Evolutionary conservation across 2,329 filamentous ascomycete species (phyloP).

Genomic region (Claviceps sp.): DNA sequence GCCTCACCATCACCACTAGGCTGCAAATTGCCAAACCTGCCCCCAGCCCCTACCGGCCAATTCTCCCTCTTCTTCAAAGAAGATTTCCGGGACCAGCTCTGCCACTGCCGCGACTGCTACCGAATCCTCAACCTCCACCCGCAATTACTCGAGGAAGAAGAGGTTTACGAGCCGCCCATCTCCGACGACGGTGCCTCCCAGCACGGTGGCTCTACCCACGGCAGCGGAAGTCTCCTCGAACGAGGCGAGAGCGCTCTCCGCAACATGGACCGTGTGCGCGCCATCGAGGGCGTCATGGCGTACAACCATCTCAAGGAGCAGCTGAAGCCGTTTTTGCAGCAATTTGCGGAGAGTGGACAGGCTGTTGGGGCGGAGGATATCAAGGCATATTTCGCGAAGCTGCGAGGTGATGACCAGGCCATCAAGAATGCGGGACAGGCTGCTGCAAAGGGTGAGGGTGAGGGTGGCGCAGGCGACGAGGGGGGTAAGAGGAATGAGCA

Average conservation of each 20-base stretch:
- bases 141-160: conserved; percentile 86
- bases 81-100: conserved; percentile 69
- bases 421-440: conserved; percentile 49
- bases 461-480: conserved; percentile 18
- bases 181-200: conserved; percentile 47
- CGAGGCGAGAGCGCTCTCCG: conserved; percentile 85
- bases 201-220: conserved; percentile 43
- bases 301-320: conserved; percentile 95
- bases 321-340: conserved; percentile 85
- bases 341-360: conserved; percentile 83
- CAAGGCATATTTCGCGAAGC: conserved; percentile 88
- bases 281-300: conserved; percentile 95
- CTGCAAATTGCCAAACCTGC: conserved; percentile 51
- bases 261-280: conserved; percentile 82
- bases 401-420: conserved; percentile 73
- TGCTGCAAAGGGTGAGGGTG: conserved; percentile 25
- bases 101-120: conserved; percentile 73
- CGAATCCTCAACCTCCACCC: conserved; percentile 55
- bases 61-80: conserved; percentile 76
- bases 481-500: conserved; percentile 34
- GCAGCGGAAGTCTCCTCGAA: conserved; percentile 74
- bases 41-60: conserved; percentile 36
- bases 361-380: conserved; percentile 90
- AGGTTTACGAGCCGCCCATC: conserved; percentile 82
- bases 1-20: conserved; percentile 7